These are phyloP conservation scores for Xylariaceae sp. DNA, from an alignment of 2,329 filamentous ascomycete genomes.

Conservation along the genomic window DNA sequence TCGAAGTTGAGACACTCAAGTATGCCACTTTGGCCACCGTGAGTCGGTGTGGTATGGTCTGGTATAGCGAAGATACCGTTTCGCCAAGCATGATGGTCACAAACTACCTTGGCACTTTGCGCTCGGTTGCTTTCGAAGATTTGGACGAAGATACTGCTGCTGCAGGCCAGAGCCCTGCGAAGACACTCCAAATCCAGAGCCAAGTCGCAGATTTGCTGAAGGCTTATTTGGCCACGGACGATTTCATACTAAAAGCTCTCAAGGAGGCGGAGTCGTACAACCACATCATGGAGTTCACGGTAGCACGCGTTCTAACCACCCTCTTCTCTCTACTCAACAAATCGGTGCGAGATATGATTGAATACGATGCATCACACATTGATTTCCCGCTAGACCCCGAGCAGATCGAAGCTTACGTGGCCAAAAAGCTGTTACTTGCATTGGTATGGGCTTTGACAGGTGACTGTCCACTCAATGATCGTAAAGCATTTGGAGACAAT, in stretches of 20 bases:
- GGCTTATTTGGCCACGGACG: constrained; percentile 69
- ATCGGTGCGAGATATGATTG: constrained; percentile 82
- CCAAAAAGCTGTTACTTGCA: constrained; percentile 90
- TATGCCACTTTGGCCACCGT: constrained; percentile 98
- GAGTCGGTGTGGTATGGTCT: constrained; percentile 99
- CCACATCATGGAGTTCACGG: constrained; percentile 98
- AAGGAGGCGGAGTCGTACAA: constrained; percentile 72
- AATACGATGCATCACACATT: constrained; percentile 91
- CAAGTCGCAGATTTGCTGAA: constrained; percentile 77
- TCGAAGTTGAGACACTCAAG: constrained; percentile 96
- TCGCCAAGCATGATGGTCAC: constrained; percentile 87
- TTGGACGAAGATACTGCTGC: constrained; percentile 86
- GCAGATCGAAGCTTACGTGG: constrained; percentile 81
- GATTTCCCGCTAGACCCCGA: constrained; percentile 92
- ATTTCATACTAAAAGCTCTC: constrained; percentile 76
- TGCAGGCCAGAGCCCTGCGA: constrained; percentile 69
- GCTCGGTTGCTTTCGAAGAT: constrained; percentile 84
- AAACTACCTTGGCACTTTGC: constrained; percentile 83
- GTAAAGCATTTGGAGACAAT: constrained; percentile 84
- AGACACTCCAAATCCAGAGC: constrained; percentile 72
- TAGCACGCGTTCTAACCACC: constrained; percentile 84
- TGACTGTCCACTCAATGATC: constrained; percentile 83
- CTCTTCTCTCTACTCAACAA: constrained; percentile 96
- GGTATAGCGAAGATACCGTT: constrained; percentile 98
- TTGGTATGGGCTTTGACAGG: constrained; percentile 95